Percentiles rank a stretch among this genome's conserved stretches.
These are phyloP conservation scores for Naegleria fowleri DNA, from an alignment of 208 protist genomes.

Conservation along the genomic window DNA sequence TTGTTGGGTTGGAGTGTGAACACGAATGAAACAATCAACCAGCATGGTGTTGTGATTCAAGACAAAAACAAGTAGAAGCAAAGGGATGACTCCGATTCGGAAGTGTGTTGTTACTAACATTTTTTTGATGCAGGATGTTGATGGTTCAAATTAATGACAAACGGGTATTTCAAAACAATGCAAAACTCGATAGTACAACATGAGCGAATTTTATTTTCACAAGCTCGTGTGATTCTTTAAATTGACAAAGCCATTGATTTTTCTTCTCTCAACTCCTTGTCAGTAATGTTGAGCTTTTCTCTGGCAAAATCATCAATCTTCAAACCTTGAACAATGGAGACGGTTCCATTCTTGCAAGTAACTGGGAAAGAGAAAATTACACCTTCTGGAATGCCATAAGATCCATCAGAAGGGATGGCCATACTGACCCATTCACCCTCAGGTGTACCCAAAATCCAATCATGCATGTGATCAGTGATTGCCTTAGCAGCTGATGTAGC, in stretches of 20 bases:
- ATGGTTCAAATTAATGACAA: too few species aligned
- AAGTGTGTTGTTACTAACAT: too few species aligned
- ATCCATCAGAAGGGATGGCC: slow-evolving; percentile 77
- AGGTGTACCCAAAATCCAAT: slow-evolving; percentile 23
- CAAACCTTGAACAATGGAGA: slow-evolving; percentile 66
- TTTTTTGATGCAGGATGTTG: too few species aligned
- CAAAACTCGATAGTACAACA: too few species aligned
- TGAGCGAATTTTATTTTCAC: too few species aligned
- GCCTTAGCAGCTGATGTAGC: slow-evolving; percentile 79
- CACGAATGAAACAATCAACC: neutral
- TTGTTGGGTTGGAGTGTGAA: neutral
- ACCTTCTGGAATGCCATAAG: slow-evolving; percentile 76
- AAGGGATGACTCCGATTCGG: too few species aligned
- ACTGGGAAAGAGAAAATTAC: slow-evolving; percentile 89
- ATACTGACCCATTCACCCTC: slow-evolving; percentile 68
- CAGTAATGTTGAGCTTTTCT: slow-evolving; percentile 40
- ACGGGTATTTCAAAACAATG: too few species aligned
- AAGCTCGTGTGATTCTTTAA: too few species aligned
- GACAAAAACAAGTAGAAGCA: too few species aligned
- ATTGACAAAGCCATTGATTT: slow-evolving; percentile 27
- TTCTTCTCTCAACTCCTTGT: slow-evolving; percentile 45
- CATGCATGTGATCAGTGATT: slow-evolving; percentile 17
- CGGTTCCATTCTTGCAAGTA: slow-evolving; percentile 67
- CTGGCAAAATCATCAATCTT: slow-evolving; percentile 41
- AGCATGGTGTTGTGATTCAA: too few species aligned